These are phyloP conservation scores for Camelina hispida DNA, from an alignment of 345 rosid genomes.

Conservation along the genomic window DNA sequence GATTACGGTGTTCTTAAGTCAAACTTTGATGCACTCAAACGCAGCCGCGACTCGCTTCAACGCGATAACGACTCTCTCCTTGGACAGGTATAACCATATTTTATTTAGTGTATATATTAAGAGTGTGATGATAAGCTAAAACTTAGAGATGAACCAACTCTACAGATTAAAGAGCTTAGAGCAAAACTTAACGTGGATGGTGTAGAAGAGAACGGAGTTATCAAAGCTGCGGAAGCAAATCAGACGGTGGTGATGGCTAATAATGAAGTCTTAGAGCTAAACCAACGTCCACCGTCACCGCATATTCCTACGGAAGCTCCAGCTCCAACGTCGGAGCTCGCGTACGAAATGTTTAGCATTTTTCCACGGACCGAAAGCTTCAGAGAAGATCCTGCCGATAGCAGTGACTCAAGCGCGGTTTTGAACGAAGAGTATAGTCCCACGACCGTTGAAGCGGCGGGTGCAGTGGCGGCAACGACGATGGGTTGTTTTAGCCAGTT, in stretches of 20 bases:
- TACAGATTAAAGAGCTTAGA: constrained; percentile 42
- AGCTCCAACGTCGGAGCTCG: constrained; percentile 43
- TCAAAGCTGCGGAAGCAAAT: constrained; percentile 14
- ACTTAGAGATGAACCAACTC: no score
- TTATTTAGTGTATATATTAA: no score
- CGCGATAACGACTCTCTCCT: constrained; percentile 79
- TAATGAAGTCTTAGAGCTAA: constrained; percentile 31
- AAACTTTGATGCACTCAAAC: constrained; percentile 68
- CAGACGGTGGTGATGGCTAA: not conserved
- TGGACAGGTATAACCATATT: constrained; percentile 59
- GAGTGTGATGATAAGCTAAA: not conserved
- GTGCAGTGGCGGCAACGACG: constrained; percentile 35
- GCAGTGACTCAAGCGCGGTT: constrained; percentile 82
- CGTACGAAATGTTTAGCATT: constrained; percentile 52
- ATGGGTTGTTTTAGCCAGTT: constrained; percentile 53
- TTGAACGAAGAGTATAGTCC: constrained; percentile 73
- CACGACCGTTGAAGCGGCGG: constrained; percentile 11
- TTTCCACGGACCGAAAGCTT: constrained; percentile 48
- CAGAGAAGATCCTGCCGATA: constrained; percentile 75
- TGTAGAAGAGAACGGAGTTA: constrained; percentile 15
- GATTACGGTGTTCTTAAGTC: constrained; percentile 68
- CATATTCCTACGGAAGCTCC: constrained; percentile 34
- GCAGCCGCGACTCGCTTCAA: constrained; percentile 62
- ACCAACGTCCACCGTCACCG: constrained; percentile 12
- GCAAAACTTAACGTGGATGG: constrained; percentile 33